Conservation (phyloP, 129 eudicot genomes). For the Arctium lappa region DNA sequence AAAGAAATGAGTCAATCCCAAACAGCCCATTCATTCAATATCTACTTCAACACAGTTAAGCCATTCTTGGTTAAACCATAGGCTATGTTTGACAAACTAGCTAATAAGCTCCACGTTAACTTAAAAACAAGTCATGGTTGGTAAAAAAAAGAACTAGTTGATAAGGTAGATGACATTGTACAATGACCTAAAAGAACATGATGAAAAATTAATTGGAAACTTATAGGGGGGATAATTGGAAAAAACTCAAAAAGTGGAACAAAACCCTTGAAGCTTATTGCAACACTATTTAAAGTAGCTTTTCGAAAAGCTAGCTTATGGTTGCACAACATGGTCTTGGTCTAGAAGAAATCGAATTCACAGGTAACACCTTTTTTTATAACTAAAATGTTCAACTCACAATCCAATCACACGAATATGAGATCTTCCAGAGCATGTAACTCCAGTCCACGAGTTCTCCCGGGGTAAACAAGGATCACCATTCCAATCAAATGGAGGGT, state of each 20-base stretch:
- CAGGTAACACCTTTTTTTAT: not conserved
- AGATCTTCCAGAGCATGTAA: conserved; percentile 69
- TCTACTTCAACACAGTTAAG: not conserved
- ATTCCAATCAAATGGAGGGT: conserved; percentile 88
- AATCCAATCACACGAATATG: conserved; percentile 57
- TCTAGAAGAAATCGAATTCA: not conserved
- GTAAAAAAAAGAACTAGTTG: not conserved
- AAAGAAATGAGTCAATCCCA: not conserved
- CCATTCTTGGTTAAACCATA: not conserved
- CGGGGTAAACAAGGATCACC: conserved; percentile 97
- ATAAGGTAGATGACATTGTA: not conserved
- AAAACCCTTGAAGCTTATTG: not conserved
- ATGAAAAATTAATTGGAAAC: not conserved
- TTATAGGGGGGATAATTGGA: too few species aligned
- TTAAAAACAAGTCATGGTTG: not conserved
- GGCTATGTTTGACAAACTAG: not conserved
- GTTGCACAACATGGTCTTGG: not conserved
- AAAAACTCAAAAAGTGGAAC: not conserved
- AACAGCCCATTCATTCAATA: not conserved
- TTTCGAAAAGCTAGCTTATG: not conserved
- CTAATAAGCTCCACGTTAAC: not conserved
- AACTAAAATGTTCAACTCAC: conserved; percentile 46
- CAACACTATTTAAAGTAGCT: not conserved
- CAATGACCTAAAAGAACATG: not conserved
- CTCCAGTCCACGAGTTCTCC: conserved; percentile 80